Evolutionary conservation across 106 monocot genomes (phyloP).

Genomic region (Acorus gramineus): DNA sequence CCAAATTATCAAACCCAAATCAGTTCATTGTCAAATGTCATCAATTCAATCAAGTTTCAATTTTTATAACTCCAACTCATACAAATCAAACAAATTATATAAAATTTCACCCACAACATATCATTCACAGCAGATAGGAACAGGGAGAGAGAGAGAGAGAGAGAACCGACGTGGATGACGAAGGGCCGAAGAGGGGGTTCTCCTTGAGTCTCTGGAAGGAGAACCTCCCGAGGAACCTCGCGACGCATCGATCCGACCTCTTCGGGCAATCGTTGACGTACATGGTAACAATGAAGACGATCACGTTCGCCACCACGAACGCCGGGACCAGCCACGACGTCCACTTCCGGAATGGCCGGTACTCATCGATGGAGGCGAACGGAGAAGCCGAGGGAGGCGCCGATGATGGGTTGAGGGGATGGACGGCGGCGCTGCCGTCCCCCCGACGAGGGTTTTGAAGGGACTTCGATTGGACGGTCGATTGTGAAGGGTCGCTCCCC

Average conservation of each 20-base stretch:
- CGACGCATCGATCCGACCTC: conserved; percentile 19
- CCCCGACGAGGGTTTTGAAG: background rate
- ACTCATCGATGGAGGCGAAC: conserved; percentile 9
- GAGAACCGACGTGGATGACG: conserved; percentile 50
- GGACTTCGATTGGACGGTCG: too few species aligned
- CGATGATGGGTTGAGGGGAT: background rate
- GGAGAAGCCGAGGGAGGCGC: conserved; percentile 1
- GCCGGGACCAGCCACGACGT: conserved; percentile 52
- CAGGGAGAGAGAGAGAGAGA: background rate
- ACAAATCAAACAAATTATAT: too few species aligned
- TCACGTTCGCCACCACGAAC: conserved; percentile 33
- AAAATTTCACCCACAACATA: too few species aligned
- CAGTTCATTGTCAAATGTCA: too few species aligned
- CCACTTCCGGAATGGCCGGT: conserved; percentile 36
- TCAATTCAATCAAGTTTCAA: too few species aligned
- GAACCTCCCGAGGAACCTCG: conserved; percentile 62
- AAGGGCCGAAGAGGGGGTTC: conserved; percentile 88
- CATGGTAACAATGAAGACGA: conserved; percentile 58
- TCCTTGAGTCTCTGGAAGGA: conserved; percentile 81
- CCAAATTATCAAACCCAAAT: too few species aligned
- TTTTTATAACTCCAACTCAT: too few species aligned
- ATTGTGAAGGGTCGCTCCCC: too few species aligned
- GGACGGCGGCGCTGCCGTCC: background rate
- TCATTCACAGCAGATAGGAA: background rate
- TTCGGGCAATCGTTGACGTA: conserved; percentile 75